These are phyloP conservation scores for Acephala macrosclerotiorum DNA, from an alignment of 2,329 filamentous ascomycete genomes.

Conservation along the genomic window DNA sequence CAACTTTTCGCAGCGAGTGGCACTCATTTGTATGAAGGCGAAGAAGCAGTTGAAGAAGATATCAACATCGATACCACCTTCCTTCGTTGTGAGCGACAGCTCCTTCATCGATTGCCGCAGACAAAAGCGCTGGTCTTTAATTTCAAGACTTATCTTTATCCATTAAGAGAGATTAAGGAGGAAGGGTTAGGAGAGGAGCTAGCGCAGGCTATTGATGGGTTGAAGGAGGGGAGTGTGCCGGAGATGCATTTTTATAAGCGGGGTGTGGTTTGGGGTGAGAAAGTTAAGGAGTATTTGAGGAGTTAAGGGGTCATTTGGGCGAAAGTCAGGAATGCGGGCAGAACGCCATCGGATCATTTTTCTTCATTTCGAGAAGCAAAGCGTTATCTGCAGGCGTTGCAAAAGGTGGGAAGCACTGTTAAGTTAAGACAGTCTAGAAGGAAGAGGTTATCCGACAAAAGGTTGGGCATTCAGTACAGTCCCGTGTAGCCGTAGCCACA, in stretches of 20 bases:
- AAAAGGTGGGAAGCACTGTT: too few relatives aligned
- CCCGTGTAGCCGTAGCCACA: too few relatives aligned
- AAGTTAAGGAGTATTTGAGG: slow-evolving; percentile 40
- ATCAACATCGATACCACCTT: slow-evolving; percentile 55
- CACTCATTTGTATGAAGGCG: slow-evolving; percentile 52
- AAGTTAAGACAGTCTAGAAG: too few relatives aligned
- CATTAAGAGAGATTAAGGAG: slow-evolving; percentile 59
- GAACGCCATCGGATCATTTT: too few relatives aligned
- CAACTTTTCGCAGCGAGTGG: slow-evolving; percentile 48
- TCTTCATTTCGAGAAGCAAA: too few relatives aligned
- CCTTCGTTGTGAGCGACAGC: slow-evolving; percentile 66
- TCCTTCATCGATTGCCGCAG: slow-evolving; percentile 63
- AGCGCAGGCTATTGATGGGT: slow-evolving; percentile 64
- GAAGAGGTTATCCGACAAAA: too few relatives aligned
- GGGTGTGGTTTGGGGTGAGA: slow-evolving; percentile 41
- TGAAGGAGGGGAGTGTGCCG: slow-evolving; percentile 63
- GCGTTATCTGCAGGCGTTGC: too few relatives aligned
- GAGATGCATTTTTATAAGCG: slow-evolving; percentile 66
- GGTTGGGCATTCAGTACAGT: too few relatives aligned
- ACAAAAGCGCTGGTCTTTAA: slow-evolving; percentile 63
- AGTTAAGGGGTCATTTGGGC: slow-evolving; percentile 20
- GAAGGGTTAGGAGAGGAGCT: slow-evolving; percentile 62
- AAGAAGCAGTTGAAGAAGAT: slow-evolving; percentile 45
- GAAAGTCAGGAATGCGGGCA: neutral
- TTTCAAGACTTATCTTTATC: slow-evolving; percentile 69